Conservation (phyloP, 176 grass and related monocot species). For the Bonia amplexicaulis region DNA sequence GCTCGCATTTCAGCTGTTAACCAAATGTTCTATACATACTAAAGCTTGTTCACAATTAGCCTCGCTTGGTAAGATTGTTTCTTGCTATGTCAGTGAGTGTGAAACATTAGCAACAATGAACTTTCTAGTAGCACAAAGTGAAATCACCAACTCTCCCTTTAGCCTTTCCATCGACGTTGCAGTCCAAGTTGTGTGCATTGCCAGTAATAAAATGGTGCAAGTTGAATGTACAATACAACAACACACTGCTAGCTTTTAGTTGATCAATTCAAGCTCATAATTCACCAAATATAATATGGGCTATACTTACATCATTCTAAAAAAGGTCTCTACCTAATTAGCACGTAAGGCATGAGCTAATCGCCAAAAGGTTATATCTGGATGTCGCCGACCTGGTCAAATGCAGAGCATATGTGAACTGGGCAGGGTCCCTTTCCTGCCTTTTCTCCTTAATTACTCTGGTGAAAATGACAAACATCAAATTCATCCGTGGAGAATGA, state of each 20-base stretch:
- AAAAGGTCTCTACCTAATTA: constrained; percentile 4
- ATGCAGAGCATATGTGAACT: neutral
- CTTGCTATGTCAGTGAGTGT: neutral
- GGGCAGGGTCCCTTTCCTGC: neutral
- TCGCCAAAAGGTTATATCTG: constrained; percentile 45
- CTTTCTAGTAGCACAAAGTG: neutral
- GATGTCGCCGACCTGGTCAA: constrained; percentile 29
- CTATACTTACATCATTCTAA: neutral
- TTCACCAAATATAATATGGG: neutral
- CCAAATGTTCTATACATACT: neutral
- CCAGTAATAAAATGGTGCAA: constrained; percentile 5
- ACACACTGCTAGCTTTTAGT: neutral
- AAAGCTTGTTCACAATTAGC: neutral
- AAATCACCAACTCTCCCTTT: neutral
- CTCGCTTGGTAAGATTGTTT: neutral
- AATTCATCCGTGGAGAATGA: neutral
- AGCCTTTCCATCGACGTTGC: neutral
- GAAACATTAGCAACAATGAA: neutral
- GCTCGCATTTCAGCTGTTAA: no score
- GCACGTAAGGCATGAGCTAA: constrained; percentile 34
- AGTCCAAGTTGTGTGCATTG: neutral
- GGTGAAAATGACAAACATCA: neutral
- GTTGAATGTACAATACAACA: neutral
- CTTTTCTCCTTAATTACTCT: neutral
- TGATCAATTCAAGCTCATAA: constrained; percentile 23